Evolutionary conservation across 2,329 filamentous ascomycete species (phyloP).

Genomic region (Westerdykella aurantiaca): DNA sequence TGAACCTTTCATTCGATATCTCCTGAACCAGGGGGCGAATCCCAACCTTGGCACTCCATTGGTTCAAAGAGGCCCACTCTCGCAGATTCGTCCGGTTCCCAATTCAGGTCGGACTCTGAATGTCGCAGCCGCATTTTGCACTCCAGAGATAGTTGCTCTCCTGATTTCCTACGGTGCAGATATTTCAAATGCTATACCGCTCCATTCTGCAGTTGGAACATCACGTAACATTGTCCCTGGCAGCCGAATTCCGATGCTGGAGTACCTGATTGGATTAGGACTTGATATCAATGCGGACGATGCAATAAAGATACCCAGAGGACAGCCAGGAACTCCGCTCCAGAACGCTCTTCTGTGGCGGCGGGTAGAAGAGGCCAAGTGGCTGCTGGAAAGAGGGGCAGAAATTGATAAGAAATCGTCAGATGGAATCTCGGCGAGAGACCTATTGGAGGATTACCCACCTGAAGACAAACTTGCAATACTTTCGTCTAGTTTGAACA

Average conservation of each 20-base stretch:
- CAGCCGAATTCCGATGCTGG: conserved; percentile 6
- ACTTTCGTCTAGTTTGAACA: no score
- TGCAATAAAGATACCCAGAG: background rate
- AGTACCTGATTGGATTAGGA: conserved; percentile 6
- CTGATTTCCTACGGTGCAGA: conserved; percentile 3
- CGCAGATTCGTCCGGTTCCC: background rate
- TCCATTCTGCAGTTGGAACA: background rate
- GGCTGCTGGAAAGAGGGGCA: conserved; percentile 9
- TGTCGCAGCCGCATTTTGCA: conserved; percentile 1
- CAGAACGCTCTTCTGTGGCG: conserved; percentile 5
- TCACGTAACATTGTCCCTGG: background rate
- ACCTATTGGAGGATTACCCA: background rate
- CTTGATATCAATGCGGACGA: conserved; percentile 3
- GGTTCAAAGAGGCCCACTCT: background rate
- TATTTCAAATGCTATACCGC: conserved; percentile 4
- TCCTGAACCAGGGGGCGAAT: conserved; percentile 1
- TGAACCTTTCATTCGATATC: background rate
- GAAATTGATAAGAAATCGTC: conserved; percentile 8
- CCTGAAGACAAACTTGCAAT: no score
- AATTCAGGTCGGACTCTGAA: conserved; percentile 4
- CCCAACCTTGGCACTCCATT: conserved; percentile 1
- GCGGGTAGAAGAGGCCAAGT: conserved; percentile 7
- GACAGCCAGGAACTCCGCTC: background rate
- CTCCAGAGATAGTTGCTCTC: conserved; percentile 6
- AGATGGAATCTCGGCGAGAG: conserved; percentile 6